Evolutionary conservation across 1,139 yeast species (phyloP).

Genomic region (Yamadazyma trypodendri): DNA sequence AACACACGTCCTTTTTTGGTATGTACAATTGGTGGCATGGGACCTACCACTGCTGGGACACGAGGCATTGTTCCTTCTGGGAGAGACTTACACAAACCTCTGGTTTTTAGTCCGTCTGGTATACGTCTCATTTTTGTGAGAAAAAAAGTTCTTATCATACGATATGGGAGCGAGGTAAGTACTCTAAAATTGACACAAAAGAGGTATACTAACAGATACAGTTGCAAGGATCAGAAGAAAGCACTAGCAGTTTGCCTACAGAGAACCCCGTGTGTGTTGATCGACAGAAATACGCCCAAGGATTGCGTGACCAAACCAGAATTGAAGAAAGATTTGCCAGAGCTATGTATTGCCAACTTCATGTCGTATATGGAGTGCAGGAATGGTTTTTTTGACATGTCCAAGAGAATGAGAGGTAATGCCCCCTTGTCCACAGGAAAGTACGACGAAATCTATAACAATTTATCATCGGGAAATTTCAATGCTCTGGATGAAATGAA

Average conservation of each 20-base stretch:
- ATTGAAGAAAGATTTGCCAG: constrained; percentile 75
- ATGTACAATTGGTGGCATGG: no score
- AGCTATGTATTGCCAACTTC: constrained; percentile 81
- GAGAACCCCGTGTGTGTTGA: constrained; percentile 92
- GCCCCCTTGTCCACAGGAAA: constrained; percentile 92
- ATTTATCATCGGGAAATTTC: constrained; percentile 75
- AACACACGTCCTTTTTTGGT: no score
- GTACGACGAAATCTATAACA: constrained; percentile 82
- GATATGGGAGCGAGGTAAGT: constrained; percentile 21
- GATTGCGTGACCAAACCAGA: constrained; percentile 84
- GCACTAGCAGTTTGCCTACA: constrained; percentile 95
- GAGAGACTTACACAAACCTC: no score
- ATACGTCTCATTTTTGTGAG: no score
- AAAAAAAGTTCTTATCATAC: neutral
- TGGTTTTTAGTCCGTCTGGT: no score
- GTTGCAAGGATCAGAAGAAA: constrained; percentile 90
- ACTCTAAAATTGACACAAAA: neutral
- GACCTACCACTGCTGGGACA: no score
- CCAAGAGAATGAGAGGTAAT: constrained; percentile 89
- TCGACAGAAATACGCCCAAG: constrained; percentile 86
- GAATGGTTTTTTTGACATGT: constrained; percentile 81
- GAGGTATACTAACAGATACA: constrained; percentile 24
- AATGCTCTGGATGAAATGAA: constrained; percentile 78
- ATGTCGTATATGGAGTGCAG: constrained; percentile 87
- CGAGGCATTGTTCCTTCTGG: neutral